phyloP scores from a whole-genome alignment of 2,329 filamentous ascomycete genomes.

The Cercospora nicotianae region DNA sequence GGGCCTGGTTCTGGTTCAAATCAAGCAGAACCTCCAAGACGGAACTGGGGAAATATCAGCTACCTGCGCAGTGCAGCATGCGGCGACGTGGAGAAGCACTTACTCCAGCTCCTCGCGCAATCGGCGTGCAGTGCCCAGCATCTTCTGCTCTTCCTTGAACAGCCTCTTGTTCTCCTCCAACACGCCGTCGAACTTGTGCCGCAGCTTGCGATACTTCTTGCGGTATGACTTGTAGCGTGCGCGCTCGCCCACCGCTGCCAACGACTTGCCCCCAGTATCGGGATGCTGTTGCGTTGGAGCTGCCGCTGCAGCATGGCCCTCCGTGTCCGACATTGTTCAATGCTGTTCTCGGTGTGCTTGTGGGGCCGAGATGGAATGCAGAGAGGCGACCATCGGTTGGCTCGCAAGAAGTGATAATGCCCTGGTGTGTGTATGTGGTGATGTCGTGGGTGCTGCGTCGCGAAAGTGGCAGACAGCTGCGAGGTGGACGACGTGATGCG shows the following conservation, averaged over 20 bases:
- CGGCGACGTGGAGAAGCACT: conserved; percentile 36
- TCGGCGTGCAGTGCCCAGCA: conserved; percentile 75
- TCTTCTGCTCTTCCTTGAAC: conserved; percentile 78
- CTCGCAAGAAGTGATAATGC: background rate
- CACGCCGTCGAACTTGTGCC: conserved; percentile 71
- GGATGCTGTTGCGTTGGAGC: conserved; percentile 19
- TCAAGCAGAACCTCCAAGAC: conserved; percentile 86
- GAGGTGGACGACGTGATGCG: conserved; percentile 4
- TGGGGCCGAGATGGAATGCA: background rate
- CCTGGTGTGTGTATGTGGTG: background rate
- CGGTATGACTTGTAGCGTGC: conserved; percentile 42
- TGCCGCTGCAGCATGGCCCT: conserved; percentile 23
- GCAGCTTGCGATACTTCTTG: conserved; percentile 95
- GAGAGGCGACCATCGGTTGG: background rate
- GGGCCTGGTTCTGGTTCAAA: conserved; percentile 72
- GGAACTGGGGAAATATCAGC: conserved; percentile 58
- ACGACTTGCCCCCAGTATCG: conserved; percentile 27
- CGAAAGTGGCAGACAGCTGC: background rate
- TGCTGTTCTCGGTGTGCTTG: background rate
- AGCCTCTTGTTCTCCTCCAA: conserved; percentile 80
- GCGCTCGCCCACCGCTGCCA: conserved; percentile 26
- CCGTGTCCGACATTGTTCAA: conserved; percentile 36
- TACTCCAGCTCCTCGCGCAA: conserved; percentile 93
- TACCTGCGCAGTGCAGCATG: background rate
- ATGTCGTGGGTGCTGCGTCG: background rate